Conservation (phyloP, 2,329 filamentous ascomycete species). For the Pseudogymnoascus sp. region DNA sequence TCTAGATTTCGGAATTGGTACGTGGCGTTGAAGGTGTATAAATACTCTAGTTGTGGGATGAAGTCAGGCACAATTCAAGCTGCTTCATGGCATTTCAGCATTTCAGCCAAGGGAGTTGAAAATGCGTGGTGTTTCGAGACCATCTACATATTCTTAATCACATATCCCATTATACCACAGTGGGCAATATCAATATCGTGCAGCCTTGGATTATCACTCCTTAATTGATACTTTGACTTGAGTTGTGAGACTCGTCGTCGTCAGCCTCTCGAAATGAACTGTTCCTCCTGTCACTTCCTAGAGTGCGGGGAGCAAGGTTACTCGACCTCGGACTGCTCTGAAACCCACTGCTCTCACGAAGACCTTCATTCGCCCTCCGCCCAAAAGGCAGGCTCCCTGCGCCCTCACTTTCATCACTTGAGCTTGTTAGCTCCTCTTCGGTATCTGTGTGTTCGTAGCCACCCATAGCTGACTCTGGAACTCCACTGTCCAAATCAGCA, state of each 20-base stretch:
- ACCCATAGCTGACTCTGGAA: conserved; percentile 53
- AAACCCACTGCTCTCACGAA: background rate
- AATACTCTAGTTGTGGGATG: background rate
- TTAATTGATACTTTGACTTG: background rate
- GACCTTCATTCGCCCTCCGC: background rate
- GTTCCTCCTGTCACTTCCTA: background rate
- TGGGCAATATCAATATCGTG: background rate
- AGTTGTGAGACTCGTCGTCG: background rate
- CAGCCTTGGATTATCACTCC: background rate
- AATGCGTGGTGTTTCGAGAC: background rate
- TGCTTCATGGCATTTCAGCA: background rate
- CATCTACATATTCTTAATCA: conserved; percentile 1
- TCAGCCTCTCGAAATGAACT: background rate
- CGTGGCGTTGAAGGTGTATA: conserved; percentile 6
- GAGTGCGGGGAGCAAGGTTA: background rate
- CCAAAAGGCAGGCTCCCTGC: conserved; percentile 15
- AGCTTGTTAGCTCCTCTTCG: conserved; percentile 53
- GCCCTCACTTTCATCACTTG: conserved; percentile 35
- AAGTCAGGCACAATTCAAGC: background rate
- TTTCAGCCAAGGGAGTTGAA: background rate
- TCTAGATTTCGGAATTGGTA: conserved; percentile 37
- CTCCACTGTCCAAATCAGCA: conserved; percentile 62
- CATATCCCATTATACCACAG: background rate
- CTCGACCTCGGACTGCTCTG: conserved; percentile 5
- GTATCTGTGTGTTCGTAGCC: conserved; percentile 74